Base-by-base conservation (phyloP, 2,329 filamentous ascomycete species). In the Sporothrix schenckii region DNA sequence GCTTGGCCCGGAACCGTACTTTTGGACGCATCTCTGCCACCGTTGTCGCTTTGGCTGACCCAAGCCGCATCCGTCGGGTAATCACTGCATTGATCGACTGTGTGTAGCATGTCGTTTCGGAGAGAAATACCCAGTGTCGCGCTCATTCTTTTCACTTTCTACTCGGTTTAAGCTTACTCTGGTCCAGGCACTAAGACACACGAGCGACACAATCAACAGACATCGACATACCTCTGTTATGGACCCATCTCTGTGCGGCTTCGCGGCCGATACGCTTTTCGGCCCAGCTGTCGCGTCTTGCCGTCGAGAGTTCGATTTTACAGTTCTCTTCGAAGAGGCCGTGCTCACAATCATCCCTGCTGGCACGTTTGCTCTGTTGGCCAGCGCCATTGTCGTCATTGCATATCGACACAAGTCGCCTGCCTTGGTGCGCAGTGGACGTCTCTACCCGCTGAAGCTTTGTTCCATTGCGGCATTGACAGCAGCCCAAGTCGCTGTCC, bases 231-330 rank as follows among this genome's bases (percentile, higher is more conserved):
- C 21, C 60, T 13, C 21, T 24, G 24, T 13, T 21, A 63, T 63
- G 60, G 60, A 63, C 24, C 27, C 39, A 4, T 39, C 44, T 16
- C 7, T 6, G 9, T 66, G 63, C 47, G 63, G 63, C 27, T 66
- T 66, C 53, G 47, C 47, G 24, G 63, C 63, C 47, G 63, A 66
- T n/a, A 34, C 47, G 49, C 27, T 11, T 4, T 66, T 66, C 47
- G 63, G 63, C 19, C 63, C 63, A 4, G 63, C 16, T 27, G 47
- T 66, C 4, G 63, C 41, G 13, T 49, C 60, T 21, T 63, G 60
- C 30, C 60, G 60, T 47, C 60, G 60, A 13, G 60, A 63, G 21
- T 63, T 63, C 44, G 60, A 63, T 21, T 63, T 63, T n/a, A 63
- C 39, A 16, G 11, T 63, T 16, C 60, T 63, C 21, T 63, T 63